Evolutionary conservation across 257 asterid genomes (phyloP).

Genomic region (Lycium ferocissimum): DNA sequence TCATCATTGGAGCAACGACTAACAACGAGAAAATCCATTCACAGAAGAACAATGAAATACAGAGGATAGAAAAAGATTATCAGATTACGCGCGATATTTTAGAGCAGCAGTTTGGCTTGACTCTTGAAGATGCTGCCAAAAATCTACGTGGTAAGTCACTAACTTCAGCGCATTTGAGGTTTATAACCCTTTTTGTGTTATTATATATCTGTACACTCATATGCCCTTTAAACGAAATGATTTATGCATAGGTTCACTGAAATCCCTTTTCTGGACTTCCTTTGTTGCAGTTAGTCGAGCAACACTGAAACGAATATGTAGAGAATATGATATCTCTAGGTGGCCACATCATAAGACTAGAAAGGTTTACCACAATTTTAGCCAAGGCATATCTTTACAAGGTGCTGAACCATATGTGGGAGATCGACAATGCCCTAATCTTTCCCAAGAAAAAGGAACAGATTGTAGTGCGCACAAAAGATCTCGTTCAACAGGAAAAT

Average conservation of each 20-base stretch:
- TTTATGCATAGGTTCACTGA: no score
- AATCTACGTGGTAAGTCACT: neutral
- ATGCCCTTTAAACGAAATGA: no score
- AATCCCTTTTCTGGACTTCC: no score
- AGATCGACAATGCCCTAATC: slow-evolving; percentile 1
- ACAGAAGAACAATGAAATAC: neutral
- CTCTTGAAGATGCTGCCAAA: neutral
- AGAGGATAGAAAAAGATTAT: neutral
- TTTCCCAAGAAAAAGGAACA: neutral
- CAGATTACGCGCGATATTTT: neutral
- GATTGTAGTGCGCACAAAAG: neutral
- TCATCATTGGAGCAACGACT: neutral
- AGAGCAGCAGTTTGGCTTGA: neutral
- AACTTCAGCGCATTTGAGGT: neutral
- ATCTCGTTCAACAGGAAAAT: neutral
- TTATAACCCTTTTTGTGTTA: neutral
- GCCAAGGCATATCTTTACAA: neutral
- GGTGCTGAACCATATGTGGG: neutral
- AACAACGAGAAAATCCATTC: neutral
- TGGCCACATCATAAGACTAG: no score
- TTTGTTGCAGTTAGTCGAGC: no score
- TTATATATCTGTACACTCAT: no score
- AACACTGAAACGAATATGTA: no score
- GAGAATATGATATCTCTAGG: no score
- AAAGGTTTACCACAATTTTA: neutral